These are phyloP conservation scores for Penicillium sp. DNA, from an alignment of 2,329 filamentous ascomycete species.

Conservation along the genomic window DNA sequence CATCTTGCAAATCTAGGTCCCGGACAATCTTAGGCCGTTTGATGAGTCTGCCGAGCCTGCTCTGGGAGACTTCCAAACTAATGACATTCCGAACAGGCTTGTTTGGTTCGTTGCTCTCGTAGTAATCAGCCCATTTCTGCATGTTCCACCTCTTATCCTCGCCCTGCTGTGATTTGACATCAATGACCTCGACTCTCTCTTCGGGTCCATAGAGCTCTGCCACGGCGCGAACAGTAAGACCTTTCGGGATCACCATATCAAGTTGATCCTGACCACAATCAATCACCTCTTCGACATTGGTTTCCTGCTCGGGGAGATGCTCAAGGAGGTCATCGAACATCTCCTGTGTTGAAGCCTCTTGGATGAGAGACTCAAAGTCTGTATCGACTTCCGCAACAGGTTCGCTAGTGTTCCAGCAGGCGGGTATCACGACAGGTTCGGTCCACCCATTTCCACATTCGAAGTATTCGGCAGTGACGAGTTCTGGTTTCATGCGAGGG, in stretches of 20 bases:
- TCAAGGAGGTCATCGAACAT: conserved; percentile 47
- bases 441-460: conserved; percentile 66
- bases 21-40: conserved; percentile 67
- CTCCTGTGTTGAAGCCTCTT: conserved; percentile 42
- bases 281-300: conserved; percentile 48
- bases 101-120: conserved; percentile 58
- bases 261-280: conserved; percentile 68
- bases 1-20: conserved; percentile 61
- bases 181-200: conserved; percentile 68
- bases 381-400: conserved; percentile 34
- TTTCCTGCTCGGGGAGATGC: conserved; percentile 31
- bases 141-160: conserved; percentile 69
- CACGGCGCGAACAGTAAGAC: conserved; percentile 66
- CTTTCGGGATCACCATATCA: conserved; percentile 70
- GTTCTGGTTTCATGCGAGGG: conserved; percentile 65
- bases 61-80: conserved; percentile 69
- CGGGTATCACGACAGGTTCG: conserved; percentile 69
- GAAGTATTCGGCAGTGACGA: conserved; percentile 66
- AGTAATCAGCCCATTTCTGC: conserved; percentile 70
- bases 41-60: conserved; percentile 64
- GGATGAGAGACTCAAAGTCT: conserved; percentile 34
- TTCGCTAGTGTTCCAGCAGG: conserved; percentile 61
- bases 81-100: conserved; percentile 71
- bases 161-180: conserved; percentile 71
- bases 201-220: conserved; percentile 67